phyloP scores from a whole-genome alignment of 257 asterid species.

The Forsythia viridissima region DNA sequence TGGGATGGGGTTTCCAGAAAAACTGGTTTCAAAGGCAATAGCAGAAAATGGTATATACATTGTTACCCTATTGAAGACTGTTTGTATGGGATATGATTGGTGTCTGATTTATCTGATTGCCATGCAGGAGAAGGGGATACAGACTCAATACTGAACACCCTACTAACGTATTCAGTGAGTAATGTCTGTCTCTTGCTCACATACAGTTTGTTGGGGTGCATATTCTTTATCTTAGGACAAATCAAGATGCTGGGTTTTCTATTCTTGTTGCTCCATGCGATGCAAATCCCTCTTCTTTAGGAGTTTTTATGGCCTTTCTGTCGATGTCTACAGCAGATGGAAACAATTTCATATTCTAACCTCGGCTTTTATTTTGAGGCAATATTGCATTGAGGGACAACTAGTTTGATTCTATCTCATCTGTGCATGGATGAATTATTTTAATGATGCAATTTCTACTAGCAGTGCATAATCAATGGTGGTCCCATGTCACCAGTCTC shows the following conservation, averaged over 20 bases:
- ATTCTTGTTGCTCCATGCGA: too few relatives aligned
- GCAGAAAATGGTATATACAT: constrained; percentile 50
- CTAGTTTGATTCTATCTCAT: too few relatives aligned
- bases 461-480: not conserved
- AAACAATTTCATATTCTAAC: too few relatives aligned
- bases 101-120: constrained; percentile 17
- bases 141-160: constrained; percentile 54
- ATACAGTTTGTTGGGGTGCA: too few relatives aligned
- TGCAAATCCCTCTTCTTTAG: too few relatives aligned
- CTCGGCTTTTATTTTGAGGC: too few relatives aligned
- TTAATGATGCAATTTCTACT: not conserved
- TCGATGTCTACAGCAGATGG: too few relatives aligned
- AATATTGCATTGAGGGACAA: too few relatives aligned
- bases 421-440: too few relatives aligned
- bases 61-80: not conserved
- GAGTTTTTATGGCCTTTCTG: too few relatives aligned
- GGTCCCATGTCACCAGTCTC: not conserved
- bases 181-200: not conserved
- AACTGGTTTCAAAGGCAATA: constrained; percentile 51
- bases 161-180: constrained; percentile 67
- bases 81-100: constrained; percentile 8
- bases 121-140: constrained; percentile 57
- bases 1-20: constrained; percentile 60
- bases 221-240: too few relatives aligned
- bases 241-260: too few relatives aligned